Base-by-base conservation (phyloP, 1,284 basidiomycete genomes). In the Sporisorium reilianum region DNA sequence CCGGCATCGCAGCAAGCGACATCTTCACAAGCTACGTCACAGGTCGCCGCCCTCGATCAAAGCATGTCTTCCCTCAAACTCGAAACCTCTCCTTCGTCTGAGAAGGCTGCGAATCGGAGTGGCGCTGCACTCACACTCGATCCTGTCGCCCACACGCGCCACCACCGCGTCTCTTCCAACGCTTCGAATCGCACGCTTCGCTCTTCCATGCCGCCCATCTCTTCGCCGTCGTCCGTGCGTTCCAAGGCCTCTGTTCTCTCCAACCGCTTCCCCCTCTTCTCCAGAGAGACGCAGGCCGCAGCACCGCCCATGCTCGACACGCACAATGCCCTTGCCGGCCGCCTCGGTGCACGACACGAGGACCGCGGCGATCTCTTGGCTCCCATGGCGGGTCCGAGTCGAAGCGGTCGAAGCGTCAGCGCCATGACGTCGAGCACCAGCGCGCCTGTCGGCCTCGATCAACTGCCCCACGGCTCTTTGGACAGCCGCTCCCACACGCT, bases 251-350 rank as follows among this genome's bases (percentile, higher is more conserved):
- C 77, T 5, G 56, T 62, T 1, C 36, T 76, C 5, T 74, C 74
- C 26, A 75, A 63, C 42, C 64, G 67, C 42, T 64, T 66, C 46
- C 46, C 64, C 0, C 66, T 76, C 22, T 67, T 65, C 28, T 66
- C 75, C 1, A 56, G 75, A 41, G 66, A 75, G 25, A 48, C 59
- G 8, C 71, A 77, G 32, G 62, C 59, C 10, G 68, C 68, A n/a
- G 71, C 65, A 23, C 70, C 77, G n/a, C 79, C 79, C 44, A 79
- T 64, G 63, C 68, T 80, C 28, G 75, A 78, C 55, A 79, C 77
- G 12, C 77, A 80, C 67, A 79, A 79, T 28, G 79, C 77, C 2
- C 65, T 80, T 12, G 74, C 78, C 2, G 79, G 79, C 11, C 51
- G 64, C 10, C 69, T 80, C 0, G 79, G 79, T 4, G 61, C 74